Conservation (phyloP, 805 yeast genomes). For the Debaryomyces maramus region DNA sequence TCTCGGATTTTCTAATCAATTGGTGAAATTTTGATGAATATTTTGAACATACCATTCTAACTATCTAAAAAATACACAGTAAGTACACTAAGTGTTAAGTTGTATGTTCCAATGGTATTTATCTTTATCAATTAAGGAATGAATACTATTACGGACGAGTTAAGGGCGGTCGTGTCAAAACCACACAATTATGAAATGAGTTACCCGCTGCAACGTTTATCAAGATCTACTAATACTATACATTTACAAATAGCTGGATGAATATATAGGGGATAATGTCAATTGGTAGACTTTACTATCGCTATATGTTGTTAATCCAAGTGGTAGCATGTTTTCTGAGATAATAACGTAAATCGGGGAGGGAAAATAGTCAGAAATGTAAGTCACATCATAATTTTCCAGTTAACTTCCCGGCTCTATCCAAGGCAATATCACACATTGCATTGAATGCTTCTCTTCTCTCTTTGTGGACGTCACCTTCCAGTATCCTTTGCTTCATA, state of each 20-base stretch:
- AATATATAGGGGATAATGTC: too few species aligned
- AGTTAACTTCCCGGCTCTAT: slow-evolving; percentile 61
- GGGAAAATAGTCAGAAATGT: too few species aligned
- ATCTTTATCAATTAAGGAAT: background rate
- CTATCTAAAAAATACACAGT: slow-evolving; percentile 1
- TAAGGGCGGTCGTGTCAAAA: background rate
- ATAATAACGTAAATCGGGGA: too few species aligned
- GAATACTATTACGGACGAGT: slow-evolving; percentile 4
- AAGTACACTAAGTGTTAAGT: background rate
- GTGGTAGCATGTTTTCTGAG: too few species aligned
- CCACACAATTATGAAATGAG: background rate
- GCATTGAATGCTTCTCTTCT: slow-evolving; percentile 71
- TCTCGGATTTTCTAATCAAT: too few species aligned
- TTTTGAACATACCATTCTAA: slow-evolving; percentile 10
- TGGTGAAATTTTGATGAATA: too few species aligned
- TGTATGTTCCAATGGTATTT: background rate
- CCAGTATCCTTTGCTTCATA: slow-evolving; percentile 58
- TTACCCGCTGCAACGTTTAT: slow-evolving; percentile 2
- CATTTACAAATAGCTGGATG: too few species aligned
- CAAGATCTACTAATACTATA: background rate
- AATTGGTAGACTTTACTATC: too few species aligned
- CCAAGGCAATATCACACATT: slow-evolving; percentile 89
- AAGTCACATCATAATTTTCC: too few species aligned
- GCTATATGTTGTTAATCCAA: too few species aligned
- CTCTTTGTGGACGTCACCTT: slow-evolving; percentile 57